Percentiles rank a stretch among this genome's conserved stretches.
Conservation (phyloP, 805 yeast genomes). For the Ogataea paradorogensis region DNA sequence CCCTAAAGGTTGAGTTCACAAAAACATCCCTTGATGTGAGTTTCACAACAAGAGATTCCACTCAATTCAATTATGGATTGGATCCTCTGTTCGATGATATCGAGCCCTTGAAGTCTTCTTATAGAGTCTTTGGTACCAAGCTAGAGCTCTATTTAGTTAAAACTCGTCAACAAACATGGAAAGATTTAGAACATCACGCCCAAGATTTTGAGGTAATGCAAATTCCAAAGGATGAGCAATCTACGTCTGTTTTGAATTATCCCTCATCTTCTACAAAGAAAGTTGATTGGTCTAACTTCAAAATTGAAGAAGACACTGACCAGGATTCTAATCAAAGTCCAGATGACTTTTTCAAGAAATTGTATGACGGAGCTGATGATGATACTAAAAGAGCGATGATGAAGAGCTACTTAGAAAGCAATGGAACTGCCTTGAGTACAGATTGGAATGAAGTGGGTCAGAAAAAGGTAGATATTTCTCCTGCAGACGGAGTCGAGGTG, state of each 20-base stretch:
- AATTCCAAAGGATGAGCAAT: constrained; percentile 6
- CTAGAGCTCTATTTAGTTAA: constrained; percentile 67
- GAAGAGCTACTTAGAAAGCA: constrained; percentile 91
- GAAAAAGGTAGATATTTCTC: constrained; percentile 59
- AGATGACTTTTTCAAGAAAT: constrained; percentile 67
- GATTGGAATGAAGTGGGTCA: constrained; percentile 86
- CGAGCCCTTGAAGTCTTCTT: constrained; percentile 42
- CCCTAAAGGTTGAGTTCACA: constrained; percentile 40
- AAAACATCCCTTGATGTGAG: constrained; percentile 37
- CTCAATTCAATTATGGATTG: constrained; percentile 52
- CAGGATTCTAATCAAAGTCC: constrained; percentile 46
- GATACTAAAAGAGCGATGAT: constrained; percentile 92
- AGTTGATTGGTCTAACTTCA: constrained; percentile 66
- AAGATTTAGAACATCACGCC: constrained; percentile 39
- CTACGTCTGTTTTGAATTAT: constrained; percentile 35
- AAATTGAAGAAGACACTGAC: constrained; percentile 37
- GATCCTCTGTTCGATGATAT: constrained; percentile 55
- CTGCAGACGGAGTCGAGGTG: constrained; percentile 73
- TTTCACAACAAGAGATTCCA: constrained; percentile 47
- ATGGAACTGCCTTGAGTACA: constrained; percentile 91
- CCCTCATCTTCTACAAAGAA: constrained; percentile 64
- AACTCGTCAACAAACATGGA: constrained; percentile 48
- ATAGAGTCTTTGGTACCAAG: constrained; percentile 64
- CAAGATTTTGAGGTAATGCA: constrained; percentile 9
- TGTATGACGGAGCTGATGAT: constrained; percentile 79